Conservation (phyloP, 2,329 filamentous ascomycete genomes). For the Ilyonectria sp. region DNA sequence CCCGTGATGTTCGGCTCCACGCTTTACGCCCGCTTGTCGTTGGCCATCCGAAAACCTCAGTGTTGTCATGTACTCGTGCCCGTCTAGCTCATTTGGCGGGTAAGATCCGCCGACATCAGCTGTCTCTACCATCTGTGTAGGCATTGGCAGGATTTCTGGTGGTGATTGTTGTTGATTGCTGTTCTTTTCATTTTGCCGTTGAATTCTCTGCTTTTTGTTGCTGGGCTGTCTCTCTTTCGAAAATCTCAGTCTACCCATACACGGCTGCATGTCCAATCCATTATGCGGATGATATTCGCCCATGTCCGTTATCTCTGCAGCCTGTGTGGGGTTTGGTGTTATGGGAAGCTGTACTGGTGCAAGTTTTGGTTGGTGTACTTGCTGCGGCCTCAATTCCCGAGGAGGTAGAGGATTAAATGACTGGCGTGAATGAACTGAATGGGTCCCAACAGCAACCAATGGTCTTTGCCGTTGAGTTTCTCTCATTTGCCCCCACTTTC, state of each 20-base stretch:
- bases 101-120: no score
- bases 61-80: background rate
- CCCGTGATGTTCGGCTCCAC: no score
- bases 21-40: no score
- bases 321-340: background rate
- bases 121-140: no score
- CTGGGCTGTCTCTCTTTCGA: no score
- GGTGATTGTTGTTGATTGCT: background rate
- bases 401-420: background rate
- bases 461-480: constrained; percentile 6
- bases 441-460: background rate
- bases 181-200: no score
- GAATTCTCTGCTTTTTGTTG: no score
- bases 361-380: background rate
- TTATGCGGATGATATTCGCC: background rate
- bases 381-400: background rate
- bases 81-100: background rate
- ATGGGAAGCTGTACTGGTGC: background rate
- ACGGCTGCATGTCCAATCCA: background rate
- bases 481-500: constrained; percentile 13
- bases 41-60: no score
- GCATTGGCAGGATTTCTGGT: no score
- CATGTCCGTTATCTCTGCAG: background rate
- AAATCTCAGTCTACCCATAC: background rate
- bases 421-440: background rate